Base-by-base conservation (phyloP, 352 stramenopile species). In the Lagenidium giganteum region DNA sequence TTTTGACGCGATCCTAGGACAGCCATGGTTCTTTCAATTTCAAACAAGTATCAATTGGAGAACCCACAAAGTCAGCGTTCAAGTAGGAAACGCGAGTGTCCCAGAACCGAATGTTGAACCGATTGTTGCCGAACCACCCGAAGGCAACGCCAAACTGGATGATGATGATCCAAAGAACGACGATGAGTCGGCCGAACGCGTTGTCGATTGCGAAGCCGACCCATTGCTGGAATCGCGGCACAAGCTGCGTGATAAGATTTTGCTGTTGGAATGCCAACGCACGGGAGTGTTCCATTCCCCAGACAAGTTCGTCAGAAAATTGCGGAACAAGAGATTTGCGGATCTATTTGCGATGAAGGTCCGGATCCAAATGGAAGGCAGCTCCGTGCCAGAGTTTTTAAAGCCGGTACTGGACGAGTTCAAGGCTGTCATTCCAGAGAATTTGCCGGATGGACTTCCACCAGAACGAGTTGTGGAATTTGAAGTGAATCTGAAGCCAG, bases 1-100 rank as follows among this genome's bases (percentile, higher is more conserved):
- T 12, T 31, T 52, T 18, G 41, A 57, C 20, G n/a, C 54, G 14
- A 60, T 61, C 21, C 18, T 61, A 9, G 45, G 51, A 12, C 36
- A 55, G 17, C 51, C 44, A 28, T 61, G 42, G 44, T 27, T 54
- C 20, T 28, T 30, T 3, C 21, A 50, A 29, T 61, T 42, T 16
- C 24, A 61, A 3, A 44, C 51, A 5, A 8, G 20, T 13, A 45
- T 55, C 39, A 21, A 61, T 29, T 61, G 51, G 43, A 36, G 23
- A 6, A 61, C 45, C 12, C 21, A 61, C 22, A 26, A 37, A 13
- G 22, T 55, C 39, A 21, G 8, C 13, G 29, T 53, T 27, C 31
- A 16, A 9, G 8, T 16, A 20, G 17, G n/a, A n/a, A n/a, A n/a
- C n/a, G n/a, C n/a, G n/a, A n/a, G n/a, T n/a, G n/a, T n/a, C n/a